These are phyloP conservation scores for Histomonas meleagridis DNA, from an alignment of 208 protist genomes.

Conservation along the genomic window DNA sequence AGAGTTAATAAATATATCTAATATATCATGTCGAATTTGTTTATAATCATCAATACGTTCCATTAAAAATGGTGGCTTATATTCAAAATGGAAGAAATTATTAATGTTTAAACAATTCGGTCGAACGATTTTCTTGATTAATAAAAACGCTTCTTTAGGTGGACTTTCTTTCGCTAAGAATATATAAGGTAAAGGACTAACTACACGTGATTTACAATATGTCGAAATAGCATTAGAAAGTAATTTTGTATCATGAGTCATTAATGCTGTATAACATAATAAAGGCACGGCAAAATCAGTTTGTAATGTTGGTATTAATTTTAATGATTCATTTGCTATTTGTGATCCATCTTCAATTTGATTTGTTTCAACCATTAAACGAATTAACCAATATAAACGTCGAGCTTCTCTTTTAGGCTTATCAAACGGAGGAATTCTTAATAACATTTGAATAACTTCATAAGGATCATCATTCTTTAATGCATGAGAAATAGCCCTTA, in stretches of 20 bases:
- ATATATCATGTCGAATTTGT: background rate
- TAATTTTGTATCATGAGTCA: background rate
- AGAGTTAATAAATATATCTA: background rate
- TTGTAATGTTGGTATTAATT: background rate
- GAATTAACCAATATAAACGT: background rate
- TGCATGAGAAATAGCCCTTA: background rate
- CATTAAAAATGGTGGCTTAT: slow-evolving; percentile 16
- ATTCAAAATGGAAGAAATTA: slow-evolving; percentile 34
- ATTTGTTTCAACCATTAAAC: background rate
- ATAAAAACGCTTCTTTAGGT: background rate
- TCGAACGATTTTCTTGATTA: background rate
- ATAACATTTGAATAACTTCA: background rate
- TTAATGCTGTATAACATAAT: background rate
- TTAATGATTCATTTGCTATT: background rate
- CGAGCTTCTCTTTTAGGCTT: background rate
- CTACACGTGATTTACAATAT: slow-evolving; percentile 17
- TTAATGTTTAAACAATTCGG: background rate
- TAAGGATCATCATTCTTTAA: background rate
- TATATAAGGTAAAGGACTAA: background rate
- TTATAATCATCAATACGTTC: background rate
- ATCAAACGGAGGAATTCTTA: background rate
- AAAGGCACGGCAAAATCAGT: background rate
- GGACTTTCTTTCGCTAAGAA: background rate
- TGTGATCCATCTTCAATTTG: background rate
- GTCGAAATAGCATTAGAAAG: background rate